Evolutionary conservation across 1,284 basidiomycete species (phyloP), one percentile per base, ranked within the genome.

Genomic region (Irpex sp.): DNA sequence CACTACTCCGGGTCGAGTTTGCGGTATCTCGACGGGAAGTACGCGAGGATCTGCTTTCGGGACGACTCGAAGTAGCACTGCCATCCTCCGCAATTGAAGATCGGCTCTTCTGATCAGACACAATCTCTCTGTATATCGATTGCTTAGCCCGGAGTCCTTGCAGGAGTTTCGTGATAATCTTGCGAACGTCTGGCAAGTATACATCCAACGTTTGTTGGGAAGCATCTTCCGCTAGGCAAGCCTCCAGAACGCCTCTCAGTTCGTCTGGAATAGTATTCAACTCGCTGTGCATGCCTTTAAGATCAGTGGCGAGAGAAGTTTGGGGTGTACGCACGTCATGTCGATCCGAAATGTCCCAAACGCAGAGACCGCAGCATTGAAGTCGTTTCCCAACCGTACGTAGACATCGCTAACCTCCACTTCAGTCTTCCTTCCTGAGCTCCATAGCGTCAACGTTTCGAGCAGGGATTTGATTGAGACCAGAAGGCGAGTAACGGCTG

Each of bases 381-480:
- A 98, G 73, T 98, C 96, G 76, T 99, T 98, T 19, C 97, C 97
- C 17, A 99, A 82, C 57, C 91, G 87, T 60, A 99, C 97, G 76
- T 99, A 99, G 63, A 97, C 92, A 76, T 98, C 94, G 80, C 95
- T 97, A 69, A 99, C 96, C 70, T 93, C 81, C 34, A 80, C 81
- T 73, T 99, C 97, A 61, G 87, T 83, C 65, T 93, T 83, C 66
- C 88, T 82, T 56, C 87, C 79, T 62, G 85, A 82, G 72, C 93
- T 93, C 96, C 96, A 98, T 77, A 88, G 82, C 8, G 94, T 96
- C 63, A 99, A 82, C 0, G 93, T 86, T 74, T 98, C 96, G 49
- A 99, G 85, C 31, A 99, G 86, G 72, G 94, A 88, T 75, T 98
- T 98, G 67, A 98, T 98, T 19, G 95, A 92, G 1, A 99, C 95